Evolutionary conservation across 2,329 filamentous ascomycete genomes (phyloP), one percentile per base, ranked within the genome.

Genomic region (Purpureocillium takamizusanense): DNA sequence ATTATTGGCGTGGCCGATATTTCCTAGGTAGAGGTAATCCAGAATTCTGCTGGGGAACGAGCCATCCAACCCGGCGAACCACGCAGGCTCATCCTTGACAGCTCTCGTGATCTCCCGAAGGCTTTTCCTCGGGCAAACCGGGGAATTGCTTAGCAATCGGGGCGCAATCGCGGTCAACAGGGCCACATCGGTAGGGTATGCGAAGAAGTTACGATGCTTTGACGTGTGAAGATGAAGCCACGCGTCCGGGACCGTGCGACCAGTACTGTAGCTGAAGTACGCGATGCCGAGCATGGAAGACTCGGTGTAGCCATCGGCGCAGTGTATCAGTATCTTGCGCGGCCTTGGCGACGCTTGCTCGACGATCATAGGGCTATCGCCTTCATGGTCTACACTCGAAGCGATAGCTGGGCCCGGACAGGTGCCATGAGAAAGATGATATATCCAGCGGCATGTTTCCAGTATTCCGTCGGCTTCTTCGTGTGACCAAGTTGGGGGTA

Each of bases 21-120:
- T 97, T 2, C 92, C 92, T 11, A 98, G 74, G 55, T 98, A 98
- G 81, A 98, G 88, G 55, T 97, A 95, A 38, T 89, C 82, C 31
- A 95, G 65, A 30, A 98, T 76, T 12, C 90, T 78, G 54, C 86
- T 95, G 1, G 92, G 92, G 16, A 97, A 72, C 17, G 87, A 95
- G 4, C 92, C 92, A 56, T 97, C 90, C 47, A 95, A 77, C 39
- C 78, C 78, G 21, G 76, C 69, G 40, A 95, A 75, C 92, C 92
- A 98, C 28, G 70, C 67, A 1, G 90, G 90, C 51, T 87, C 76
- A 16, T 74, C 54, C 38, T 63, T 67, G 17, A 72, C 65, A 33
- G 79, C 56, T 4, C 65, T 61, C 10, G 67, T 72, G 18, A 78
- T 68, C 13, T 80, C 68, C 3, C 66, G 55, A 4, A 75, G 60